These are phyloP conservation scores for Mrakia blollopis DNA, from an alignment of 768 basidiomycete species.

Conservation along the genomic window DNA sequence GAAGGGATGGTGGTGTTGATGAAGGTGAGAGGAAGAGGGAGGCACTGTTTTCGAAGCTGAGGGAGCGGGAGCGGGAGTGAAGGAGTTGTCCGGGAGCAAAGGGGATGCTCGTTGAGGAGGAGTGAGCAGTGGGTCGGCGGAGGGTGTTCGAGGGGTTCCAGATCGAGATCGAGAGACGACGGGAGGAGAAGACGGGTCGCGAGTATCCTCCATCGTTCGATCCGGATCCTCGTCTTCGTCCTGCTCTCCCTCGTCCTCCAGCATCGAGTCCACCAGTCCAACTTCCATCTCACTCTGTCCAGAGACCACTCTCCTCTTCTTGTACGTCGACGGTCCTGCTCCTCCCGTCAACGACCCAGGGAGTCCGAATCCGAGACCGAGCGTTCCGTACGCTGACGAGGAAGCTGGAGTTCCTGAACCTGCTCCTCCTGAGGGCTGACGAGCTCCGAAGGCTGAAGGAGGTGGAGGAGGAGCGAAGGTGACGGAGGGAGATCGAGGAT, in stretches of 20 bases:
- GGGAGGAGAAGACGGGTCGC: not conserved
- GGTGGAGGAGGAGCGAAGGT: constrained; percentile 11
- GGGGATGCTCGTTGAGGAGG: not conserved
- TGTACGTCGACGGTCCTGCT: not conserved
- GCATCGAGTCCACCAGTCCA: not conserved
- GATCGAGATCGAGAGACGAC: constrained; percentile 3
- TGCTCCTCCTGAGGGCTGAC: not conserved
- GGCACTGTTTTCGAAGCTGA: not conserved
- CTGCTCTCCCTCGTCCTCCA: not conserved
- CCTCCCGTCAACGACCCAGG: not conserved
- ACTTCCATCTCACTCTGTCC: constrained; percentile 11
- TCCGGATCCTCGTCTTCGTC: not conserved
- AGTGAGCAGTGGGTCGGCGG: constrained; percentile 2
- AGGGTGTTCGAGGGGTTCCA: constrained; percentile 3
- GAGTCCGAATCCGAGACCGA: not conserved
- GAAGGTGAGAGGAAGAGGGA: not conserved
- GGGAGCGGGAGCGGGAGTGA: not conserved
- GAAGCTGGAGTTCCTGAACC: constrained; percentile 2
- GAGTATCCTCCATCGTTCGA: not conserved
- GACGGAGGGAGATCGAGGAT: constrained; percentile 12
- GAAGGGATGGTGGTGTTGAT: constrained; percentile 6
- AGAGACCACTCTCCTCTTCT: not conserved
- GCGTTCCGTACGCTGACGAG: constrained; percentile 12
- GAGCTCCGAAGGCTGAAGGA: not conserved
- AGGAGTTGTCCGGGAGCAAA: not conserved